Evolutionary conservation across 352 stramenopile species (phyloP).

Genomic region (Phytophthora quininea): DNA sequence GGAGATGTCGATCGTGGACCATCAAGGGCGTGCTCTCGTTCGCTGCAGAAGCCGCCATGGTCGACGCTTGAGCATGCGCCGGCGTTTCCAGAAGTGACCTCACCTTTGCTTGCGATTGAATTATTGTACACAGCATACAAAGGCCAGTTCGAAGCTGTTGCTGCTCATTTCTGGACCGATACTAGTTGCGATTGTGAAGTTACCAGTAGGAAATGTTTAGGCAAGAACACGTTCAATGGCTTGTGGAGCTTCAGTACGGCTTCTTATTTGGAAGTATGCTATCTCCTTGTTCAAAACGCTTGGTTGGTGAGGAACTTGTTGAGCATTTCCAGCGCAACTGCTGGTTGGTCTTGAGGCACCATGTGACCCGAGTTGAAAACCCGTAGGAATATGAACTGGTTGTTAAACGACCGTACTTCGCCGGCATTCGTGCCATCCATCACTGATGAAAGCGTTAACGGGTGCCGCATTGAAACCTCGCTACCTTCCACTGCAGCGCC

Average conservation of each 20-base stretch:
- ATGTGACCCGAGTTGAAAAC: conserved; percentile 73
- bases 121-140: background rate
- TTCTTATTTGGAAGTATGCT: background rate
- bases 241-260: background rate
- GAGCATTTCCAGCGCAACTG: conserved; percentile 61
- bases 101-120: conserved; percentile 1
- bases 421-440: conserved; percentile 27
- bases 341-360: conserved; percentile 64
- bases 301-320: conserved; percentile 69
- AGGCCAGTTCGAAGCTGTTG: background rate
- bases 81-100: conserved; percentile 48
- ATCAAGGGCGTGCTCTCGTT: conserved; percentile 26
- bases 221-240: too few relatives aligned
- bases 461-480: too few relatives aligned
- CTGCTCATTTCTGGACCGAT: background rate
- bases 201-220: too few relatives aligned
- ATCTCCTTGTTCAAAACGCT: conserved; percentile 22
- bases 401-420: conserved; percentile 43
- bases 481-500: conserved; percentile 92
- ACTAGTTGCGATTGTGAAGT: background rate
- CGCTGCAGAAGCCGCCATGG: conserved; percentile 6
- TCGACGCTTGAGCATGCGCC: background rate
- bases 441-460: too few relatives aligned
- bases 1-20: conserved; percentile 23
- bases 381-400: conserved; percentile 61